phyloP scores from a whole-genome alignment of 257 asterid species.

The Solanum pinnatisectum region DNA sequence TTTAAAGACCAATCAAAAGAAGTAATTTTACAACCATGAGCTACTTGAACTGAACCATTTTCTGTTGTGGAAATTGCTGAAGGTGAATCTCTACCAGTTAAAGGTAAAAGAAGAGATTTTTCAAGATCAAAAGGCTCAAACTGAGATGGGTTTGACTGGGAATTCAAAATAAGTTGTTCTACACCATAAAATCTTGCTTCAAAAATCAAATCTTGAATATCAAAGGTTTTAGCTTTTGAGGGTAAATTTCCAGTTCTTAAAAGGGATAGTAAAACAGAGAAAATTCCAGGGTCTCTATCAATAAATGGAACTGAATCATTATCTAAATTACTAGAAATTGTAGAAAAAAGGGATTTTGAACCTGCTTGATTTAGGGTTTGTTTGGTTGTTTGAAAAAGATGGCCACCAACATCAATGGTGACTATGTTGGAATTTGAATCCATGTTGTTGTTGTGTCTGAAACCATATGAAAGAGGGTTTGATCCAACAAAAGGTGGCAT shows the following conservation, averaged over 20 bases:
- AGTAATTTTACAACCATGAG: constrained; percentile 82
- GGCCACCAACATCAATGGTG: not conserved
- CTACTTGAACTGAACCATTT: constrained; percentile 72
- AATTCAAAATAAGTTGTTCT: constrained; percentile 45
- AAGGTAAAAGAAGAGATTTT: constrained; percentile 42
- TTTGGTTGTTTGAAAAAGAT: not conserved
- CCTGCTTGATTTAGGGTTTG: constrained; percentile 59
- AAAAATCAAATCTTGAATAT: constrained; percentile 65
- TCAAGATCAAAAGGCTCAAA: constrained; percentile 81
- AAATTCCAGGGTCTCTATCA: constrained; percentile 84
- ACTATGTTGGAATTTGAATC: not conserved
- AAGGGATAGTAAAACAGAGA: constrained; percentile 72
- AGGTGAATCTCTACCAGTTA: constrained; percentile 79
- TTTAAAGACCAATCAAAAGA: constrained; percentile 84
- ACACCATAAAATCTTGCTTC: constrained; percentile 77
- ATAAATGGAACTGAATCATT: constrained; percentile 37
- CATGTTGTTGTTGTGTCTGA: not conserved
- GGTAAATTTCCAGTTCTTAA: constrained; percentile 83
- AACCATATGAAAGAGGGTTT: not conserved
- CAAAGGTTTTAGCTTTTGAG: constrained; percentile 65
- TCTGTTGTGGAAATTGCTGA: constrained; percentile 58
- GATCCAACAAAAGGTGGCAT: not conserved
- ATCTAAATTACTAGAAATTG: constrained; percentile 5
- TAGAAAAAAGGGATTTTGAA: constrained; percentile 57
- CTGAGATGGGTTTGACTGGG: constrained; percentile 65